These are phyloP conservation scores for Umbelopsis sp. DNA, from an alignment of 192 early-diverging fungal species.

Conservation along the genomic window DNA sequence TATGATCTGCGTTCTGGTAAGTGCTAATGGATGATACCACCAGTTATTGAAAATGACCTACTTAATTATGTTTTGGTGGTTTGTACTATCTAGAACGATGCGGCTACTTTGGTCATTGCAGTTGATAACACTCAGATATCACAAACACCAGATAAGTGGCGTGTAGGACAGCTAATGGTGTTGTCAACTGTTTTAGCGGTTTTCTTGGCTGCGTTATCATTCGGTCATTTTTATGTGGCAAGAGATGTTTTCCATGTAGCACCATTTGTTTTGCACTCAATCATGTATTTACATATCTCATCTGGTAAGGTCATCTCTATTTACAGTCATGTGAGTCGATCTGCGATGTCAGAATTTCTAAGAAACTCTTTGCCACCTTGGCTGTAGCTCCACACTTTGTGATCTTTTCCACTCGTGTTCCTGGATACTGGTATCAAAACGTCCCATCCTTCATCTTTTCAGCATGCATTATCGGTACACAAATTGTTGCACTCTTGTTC, in stretches of 20 bases:
- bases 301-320: slow-evolving; percentile 42
- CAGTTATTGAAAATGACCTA: neutral
- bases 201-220: slow-evolving; percentile 72
- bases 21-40: neutral
- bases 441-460: slow-evolving; percentile 73
- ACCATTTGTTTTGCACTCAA: slow-evolving; percentile 64
- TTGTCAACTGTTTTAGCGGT: slow-evolving; percentile 75
- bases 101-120: slow-evolving; percentile 84
- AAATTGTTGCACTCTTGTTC: slow-evolving; percentile 82
- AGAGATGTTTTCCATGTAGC: slow-evolving; percentile 58
- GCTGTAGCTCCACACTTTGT: slow-evolving; percentile 74
- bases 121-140: slow-evolving; percentile 90
- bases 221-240: slow-evolving; percentile 78
- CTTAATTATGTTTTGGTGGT: neutral
- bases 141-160: slow-evolving; percentile 86
- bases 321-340: neutral
- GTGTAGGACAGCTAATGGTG: slow-evolving; percentile 82
- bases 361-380: neutral
- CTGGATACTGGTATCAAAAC: slow-evolving; percentile 81
- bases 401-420: slow-evolving; percentile 84
- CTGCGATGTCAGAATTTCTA: neutral
- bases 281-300: slow-evolving; percentile 88
- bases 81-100: slow-evolving; percentile 58
- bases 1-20: slow-evolving; percentile 73
- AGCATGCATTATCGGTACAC: slow-evolving; percentile 74